These are phyloP conservation scores for Croton laevigatus DNA, from an alignment of 441 rosid genomes.

Conservation along the genomic window DNA sequence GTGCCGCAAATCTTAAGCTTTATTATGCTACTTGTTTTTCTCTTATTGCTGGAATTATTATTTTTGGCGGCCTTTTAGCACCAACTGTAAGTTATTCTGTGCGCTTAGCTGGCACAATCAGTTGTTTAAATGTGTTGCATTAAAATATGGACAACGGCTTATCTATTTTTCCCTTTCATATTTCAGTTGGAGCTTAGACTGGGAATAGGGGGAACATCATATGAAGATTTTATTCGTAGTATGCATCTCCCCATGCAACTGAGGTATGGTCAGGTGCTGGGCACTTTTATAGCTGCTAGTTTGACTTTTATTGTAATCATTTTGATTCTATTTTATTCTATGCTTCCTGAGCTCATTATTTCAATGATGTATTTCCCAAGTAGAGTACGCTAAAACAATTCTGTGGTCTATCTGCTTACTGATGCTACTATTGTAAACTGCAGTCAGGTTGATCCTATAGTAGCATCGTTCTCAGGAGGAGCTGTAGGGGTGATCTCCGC, in stretches of 20 bases:
- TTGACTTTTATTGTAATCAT: background rate
- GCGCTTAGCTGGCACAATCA: background rate
- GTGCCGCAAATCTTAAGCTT: slow-evolving; percentile 68
- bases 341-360: background rate
- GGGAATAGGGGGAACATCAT: slow-evolving; percentile 93
- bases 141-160: background rate
- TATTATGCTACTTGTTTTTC: slow-evolving; percentile 90
- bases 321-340: slow-evolving; percentile 7
- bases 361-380: slow-evolving; percentile 1
- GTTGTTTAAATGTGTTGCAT: background rate
- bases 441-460: slow-evolving; percentile 98
- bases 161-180: slow-evolving; percentile 10
- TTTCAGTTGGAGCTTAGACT: slow-evolving; percentile 89
- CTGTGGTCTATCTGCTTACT: slow-evolving; percentile 3
- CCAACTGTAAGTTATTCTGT: slow-evolving; percentile 62
- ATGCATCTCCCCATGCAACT: slow-evolving; percentile 89
- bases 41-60: slow-evolving; percentile 80
- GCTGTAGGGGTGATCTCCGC: slow-evolving; percentile 98
- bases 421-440: slow-evolving; percentile 25
- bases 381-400: background rate
- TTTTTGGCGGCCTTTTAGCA: slow-evolving; percentile 94
- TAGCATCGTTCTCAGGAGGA: slow-evolving; percentile 98
- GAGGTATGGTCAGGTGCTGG: slow-evolving; percentile 44
- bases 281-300: background rate
- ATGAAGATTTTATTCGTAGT: slow-evolving; percentile 73